Conservation (phyloP, 306 rosid species). For the Carpinus fangiana region DNA sequence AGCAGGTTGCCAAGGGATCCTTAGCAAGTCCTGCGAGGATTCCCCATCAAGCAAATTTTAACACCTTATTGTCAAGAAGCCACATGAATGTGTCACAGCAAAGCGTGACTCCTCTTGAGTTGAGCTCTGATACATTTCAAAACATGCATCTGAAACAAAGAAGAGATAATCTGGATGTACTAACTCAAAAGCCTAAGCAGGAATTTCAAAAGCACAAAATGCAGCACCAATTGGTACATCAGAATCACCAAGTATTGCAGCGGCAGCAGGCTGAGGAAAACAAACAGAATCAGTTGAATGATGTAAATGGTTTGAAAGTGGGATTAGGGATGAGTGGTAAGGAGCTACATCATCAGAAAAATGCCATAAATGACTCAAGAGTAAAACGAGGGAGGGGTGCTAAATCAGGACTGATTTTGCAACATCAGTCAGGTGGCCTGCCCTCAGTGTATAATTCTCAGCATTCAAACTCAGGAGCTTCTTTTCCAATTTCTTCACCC, state of each 20-base stretch:
- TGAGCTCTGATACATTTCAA: neutral
- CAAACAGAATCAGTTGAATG: neutral
- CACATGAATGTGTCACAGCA: neutral
- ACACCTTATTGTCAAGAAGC: neutral
- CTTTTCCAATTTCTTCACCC: neutral
- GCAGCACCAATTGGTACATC: neutral
- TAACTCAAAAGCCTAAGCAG: neutral
- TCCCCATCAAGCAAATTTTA: neutral
- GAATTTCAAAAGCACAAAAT: neutral
- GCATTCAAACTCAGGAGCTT: neutral
- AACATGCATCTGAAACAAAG: neutral
- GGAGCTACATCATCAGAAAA: neutral
- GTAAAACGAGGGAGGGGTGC: neutral
- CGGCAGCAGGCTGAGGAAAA: neutral
- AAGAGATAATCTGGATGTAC: constrained; percentile 10
- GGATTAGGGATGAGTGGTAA: neutral
- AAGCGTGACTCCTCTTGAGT: neutral
- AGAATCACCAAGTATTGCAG: neutral
- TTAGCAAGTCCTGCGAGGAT: neutral
- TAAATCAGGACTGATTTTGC: constrained; percentile 2
- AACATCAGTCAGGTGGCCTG: neutral
- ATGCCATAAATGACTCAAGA: neutral
- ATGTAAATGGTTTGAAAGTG: neutral
- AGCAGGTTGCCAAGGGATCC: constrained; percentile 3
- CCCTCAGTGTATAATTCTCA: neutral